Percentiles rank a stretch among this genome's conserved stretches.
phyloP scores from a whole-genome alignment of 129 eudicot species.

The Chrysanthemum lavandulifolium region DNA sequence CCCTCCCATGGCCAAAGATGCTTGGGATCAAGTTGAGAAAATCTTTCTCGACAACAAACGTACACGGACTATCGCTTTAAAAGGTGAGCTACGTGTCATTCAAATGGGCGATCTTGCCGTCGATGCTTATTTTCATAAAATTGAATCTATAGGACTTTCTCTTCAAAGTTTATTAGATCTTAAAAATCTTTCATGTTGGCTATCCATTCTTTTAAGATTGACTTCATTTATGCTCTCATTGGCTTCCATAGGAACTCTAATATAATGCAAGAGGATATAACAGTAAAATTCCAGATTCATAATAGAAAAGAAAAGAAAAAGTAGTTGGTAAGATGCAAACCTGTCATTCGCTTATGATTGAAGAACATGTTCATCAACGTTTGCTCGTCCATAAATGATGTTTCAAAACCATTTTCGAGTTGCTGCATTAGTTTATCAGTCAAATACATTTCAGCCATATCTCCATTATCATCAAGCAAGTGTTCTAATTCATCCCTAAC shows the following conservation, averaged over 20 bases:
- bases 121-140: too few species aligned
- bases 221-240: slow-evolving; percentile 41
- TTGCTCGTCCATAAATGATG: slow-evolving; percentile 50
- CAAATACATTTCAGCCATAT: slow-evolving; percentile 99
- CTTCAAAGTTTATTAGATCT: slow-evolving; percentile 41
- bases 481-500: slow-evolving; percentile 69
- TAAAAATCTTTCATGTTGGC: slow-evolving; percentile 40
- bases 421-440: slow-evolving; percentile 69
- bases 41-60: too few species aligned
- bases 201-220: slow-evolving; percentile 30
- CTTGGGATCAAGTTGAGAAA: too few species aligned
- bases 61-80: too few species aligned
- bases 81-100: too few species aligned
- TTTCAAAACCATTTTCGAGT: slow-evolving; percentile 47
- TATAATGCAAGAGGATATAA: background rate
- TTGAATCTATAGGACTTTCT: slow-evolving; percentile 27
- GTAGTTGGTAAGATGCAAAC: slow-evolving; percentile 11
- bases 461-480: slow-evolving; percentile 90
- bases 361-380: slow-evolving; percentile 44
- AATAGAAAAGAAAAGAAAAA: background rate
- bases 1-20: too few species aligned
- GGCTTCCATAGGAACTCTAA: slow-evolving; percentile 49
- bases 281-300: background rate
- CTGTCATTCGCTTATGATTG: slow-evolving; percentile 47
- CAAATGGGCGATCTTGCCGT: too few species aligned